Base-by-base conservation (phyloP, 1,284 basidiomycete species). In the Ustilago lituana region DNA sequence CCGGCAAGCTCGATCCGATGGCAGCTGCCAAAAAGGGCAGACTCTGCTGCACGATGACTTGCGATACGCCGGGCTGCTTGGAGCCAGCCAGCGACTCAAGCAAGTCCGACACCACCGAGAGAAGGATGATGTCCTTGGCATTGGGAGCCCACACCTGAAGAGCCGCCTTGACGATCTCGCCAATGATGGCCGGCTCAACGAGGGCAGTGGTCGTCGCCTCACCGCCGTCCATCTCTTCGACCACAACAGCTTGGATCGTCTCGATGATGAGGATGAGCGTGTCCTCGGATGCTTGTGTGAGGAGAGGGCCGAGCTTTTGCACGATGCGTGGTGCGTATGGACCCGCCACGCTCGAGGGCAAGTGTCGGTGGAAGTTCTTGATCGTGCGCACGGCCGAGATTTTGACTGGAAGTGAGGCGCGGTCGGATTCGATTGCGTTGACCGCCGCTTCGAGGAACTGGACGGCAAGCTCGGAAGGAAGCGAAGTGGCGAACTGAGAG, bases 191-290 rank as follows among this genome's bases (percentile, higher is more conserved):
- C 0, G 70, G 66, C 37, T 61, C 59, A 11, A 74, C 66, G 15
- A 57, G 44, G 20, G 50, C 39, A 19, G 53, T 39, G 1, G 52
- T 64, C 12, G 56, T 57, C 5, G 41, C 57, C 7, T 55, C 43
- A 22, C 55, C 47, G 52, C 54, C 51, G 0, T 60, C 92, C 37
- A 85, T 86, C 40, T 88, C 88, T 35, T 89, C 86, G 61, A 91
- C 88, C 4, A 95, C 86, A 26, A 89, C 87, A 1, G 93, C 84
- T 4, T 94, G 88, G 2, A 90, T 88, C 2, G 90, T 90, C 79
- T 97, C 94, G 22, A 98, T 85, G 23, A 97, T 88, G 9, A 98
- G 87, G n/a, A 91, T 89, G 12, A 98, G 86, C 0, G 93, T 93
- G 74, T 96, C 93, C 64, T 93, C 92, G 1, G 90, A 89, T 0